Conservation (phyloP, 2,329 filamentous ascomycete genomes). For the Didymella arachidicola region DNA sequence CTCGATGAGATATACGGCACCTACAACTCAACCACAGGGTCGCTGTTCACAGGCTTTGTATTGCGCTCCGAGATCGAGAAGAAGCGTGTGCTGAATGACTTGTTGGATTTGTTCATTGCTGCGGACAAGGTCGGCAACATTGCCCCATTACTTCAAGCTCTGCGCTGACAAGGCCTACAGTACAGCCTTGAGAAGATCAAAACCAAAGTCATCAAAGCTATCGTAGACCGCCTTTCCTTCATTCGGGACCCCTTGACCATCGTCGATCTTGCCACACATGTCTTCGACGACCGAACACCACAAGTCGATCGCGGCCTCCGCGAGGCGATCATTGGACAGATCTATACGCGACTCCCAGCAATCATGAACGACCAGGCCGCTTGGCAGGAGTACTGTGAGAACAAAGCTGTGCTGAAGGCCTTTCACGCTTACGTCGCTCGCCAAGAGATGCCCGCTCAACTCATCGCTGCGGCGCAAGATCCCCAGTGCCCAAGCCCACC, state of each 20-base stretch:
- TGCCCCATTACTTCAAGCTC: background rate
- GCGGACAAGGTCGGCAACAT: conserved; percentile 31
- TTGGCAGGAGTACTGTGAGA: conserved; percentile 23
- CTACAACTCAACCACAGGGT: conserved; percentile 28
- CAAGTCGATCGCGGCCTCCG: conserved; percentile 30
- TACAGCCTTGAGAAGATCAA: conserved; percentile 33
- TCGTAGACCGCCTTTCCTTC: conserved; percentile 33
- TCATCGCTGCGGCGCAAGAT: background rate
- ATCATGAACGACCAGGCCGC: conserved; percentile 23
- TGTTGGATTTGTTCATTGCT: conserved; percentile 31
- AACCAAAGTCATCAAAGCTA: conserved; percentile 21
- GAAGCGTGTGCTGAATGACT: conserved; percentile 17
- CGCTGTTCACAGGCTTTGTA: conserved; percentile 32
- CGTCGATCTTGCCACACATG: conserved; percentile 23
- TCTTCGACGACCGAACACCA: conserved; percentile 21
- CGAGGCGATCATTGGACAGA: conserved; percentile 19
- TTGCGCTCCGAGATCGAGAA: conserved; percentile 26
- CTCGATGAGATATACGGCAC: conserved; percentile 33
- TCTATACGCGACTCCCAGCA: conserved; percentile 19
- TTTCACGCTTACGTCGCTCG: conserved; percentile 17
- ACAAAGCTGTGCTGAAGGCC: conserved; percentile 24
- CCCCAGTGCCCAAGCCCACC: background rate
- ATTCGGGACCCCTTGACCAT: conserved; percentile 24
- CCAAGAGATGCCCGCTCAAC: too few species aligned
- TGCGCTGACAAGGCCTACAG: conserved; percentile 17